phyloP scores from a whole-genome alignment of 345 rosid genomes.

The Excoecaria agallocha region DNA sequence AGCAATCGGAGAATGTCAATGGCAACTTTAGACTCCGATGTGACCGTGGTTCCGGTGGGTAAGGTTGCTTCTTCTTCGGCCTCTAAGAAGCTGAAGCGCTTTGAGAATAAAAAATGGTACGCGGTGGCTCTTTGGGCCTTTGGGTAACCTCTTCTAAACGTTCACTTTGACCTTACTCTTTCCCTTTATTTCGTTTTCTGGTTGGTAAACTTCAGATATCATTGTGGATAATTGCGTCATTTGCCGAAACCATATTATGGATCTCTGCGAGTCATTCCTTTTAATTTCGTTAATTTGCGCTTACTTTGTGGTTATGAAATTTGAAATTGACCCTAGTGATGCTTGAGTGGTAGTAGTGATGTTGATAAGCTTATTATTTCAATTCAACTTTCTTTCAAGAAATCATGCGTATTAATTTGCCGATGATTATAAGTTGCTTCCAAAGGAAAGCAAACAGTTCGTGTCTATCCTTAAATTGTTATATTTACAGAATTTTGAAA shows the following conservation, averaged over 20 bases:
- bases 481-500: slow-evolving; percentile 37
- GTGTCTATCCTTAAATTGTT: neutral
- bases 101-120: slow-evolving; percentile 93
- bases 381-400: neutral
- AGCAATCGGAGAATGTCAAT: slow-evolving; percentile 20
- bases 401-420: no score
- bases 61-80: slow-evolving; percentile 51
- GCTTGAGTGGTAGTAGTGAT: neutral
- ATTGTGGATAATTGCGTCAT: slow-evolving; percentile 97
- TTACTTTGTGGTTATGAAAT: neutral
- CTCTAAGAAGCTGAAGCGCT: slow-evolving; percentile 69
- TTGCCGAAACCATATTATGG: slow-evolving; percentile 95
- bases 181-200: neutral
- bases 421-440: neutral
- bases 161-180: slow-evolving; percentile 17
- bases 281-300: neutral
- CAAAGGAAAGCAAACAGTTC: neutral
- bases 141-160: slow-evolving; percentile 44
- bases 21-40: slow-evolving; percentile 84
- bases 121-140: slow-evolving; percentile 97
- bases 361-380: neutral
- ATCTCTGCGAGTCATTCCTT: slow-evolving; percentile 63
- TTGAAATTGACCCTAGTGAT: neutral
- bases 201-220: slow-evolving; percentile 51
- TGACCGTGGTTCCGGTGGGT: slow-evolving; percentile 71